Evolutionary conservation across 768 basidiomycete species (phyloP).

Genomic region (Boletus reticuloceps): DNA sequence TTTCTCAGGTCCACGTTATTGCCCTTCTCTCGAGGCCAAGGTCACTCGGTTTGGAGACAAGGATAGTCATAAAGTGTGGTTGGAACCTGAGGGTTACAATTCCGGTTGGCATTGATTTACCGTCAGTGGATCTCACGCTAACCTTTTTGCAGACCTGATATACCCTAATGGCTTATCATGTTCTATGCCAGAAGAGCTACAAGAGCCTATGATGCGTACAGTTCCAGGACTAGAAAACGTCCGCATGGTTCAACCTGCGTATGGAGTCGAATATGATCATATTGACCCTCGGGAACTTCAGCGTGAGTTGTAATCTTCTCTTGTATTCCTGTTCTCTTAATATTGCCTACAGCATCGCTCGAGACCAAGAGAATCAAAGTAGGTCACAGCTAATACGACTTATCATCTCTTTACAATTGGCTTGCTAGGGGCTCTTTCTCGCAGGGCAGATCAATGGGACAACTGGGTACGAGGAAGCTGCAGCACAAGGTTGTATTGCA

Average conservation of each 20-base stretch:
- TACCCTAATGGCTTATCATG: constrained; percentile 91
- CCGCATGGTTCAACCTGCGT: constrained; percentile 80
- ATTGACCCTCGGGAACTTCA: constrained; percentile 81
- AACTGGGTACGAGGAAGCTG: constrained; percentile 94
- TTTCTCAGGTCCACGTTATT: constrained; percentile 77
- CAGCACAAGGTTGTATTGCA: constrained; percentile 84
- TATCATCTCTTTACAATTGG: neutral
- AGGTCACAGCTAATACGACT: neutral
- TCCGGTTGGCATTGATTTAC: constrained; percentile 51
- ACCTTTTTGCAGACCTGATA: constrained; percentile 57
- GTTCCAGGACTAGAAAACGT: constrained; percentile 84
- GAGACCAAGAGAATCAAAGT: constrained; percentile 84
- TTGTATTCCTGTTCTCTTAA: neutral
- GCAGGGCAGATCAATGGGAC: constrained; percentile 93
- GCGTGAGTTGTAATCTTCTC: constrained; percentile 43
- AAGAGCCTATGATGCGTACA: constrained; percentile 80
- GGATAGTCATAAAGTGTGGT: constrained; percentile 72
- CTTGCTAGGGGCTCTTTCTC: constrained; percentile 69
- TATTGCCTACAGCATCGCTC: constrained; percentile 54
- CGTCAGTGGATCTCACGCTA: neutral
- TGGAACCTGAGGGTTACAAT: constrained; percentile 91
- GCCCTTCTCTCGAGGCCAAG: constrained; percentile 88
- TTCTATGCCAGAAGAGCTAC: constrained; percentile 83
- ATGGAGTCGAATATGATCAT: constrained; percentile 92
- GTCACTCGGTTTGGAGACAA: constrained; percentile 76